A percentile compares a stretch with the other conserved stretches of the same genome.
phyloP scores from a whole-genome alignment of 169 alveolate genomes.

The Eimeria acervulina region DNA sequence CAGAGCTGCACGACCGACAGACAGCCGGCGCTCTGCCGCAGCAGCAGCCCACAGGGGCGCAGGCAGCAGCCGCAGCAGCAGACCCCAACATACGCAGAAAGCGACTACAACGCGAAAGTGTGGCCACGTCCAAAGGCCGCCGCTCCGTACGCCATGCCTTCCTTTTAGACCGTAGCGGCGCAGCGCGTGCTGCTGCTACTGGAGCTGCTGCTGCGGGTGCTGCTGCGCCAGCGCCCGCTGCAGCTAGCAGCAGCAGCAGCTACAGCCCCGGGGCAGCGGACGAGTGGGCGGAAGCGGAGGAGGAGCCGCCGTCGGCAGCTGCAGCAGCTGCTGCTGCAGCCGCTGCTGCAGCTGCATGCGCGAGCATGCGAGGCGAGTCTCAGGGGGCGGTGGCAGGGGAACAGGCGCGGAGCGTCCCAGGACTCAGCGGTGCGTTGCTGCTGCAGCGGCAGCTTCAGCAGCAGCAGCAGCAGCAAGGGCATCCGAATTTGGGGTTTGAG shows the following conservation, averaged over 20 bases:
- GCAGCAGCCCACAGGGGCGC: slow-evolving; percentile 51
- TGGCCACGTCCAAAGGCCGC: slow-evolving; percentile 81
- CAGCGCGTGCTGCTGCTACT: neutral
- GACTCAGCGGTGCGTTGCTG: neutral
- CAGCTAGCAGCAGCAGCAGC: slow-evolving; percentile 50
- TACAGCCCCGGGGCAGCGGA: slow-evolving; percentile 61
- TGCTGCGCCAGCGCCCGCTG: neutral
- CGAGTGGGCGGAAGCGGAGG: slow-evolving; percentile 75
- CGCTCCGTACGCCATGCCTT: slow-evolving; percentile 81
- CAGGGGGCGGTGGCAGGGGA: slow-evolving; percentile 60
- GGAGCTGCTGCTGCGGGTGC: neutral
- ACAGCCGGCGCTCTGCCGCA: slow-evolving; percentile 30
- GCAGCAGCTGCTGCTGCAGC: slow-evolving; percentile 6
- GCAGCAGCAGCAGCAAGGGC: slow-evolving; percentile 59
- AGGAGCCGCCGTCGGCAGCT: slow-evolving; percentile 20
- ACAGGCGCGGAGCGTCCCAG: neutral
- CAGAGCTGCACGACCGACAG: slow-evolving; percentile 77
- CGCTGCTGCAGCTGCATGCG: slow-evolving; percentile 9
- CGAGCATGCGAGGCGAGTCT: neutral
- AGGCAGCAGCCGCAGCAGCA: slow-evolving; percentile 58
- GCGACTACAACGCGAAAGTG: slow-evolving; percentile 53
- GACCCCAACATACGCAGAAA: neutral
- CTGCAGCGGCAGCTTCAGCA: slow-evolving; percentile 37
- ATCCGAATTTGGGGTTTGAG: slow-evolving; percentile 77
- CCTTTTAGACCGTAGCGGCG: slow-evolving; percentile 72